A percentile compares a stretch with the other conserved stretches of the same genome.
Conservation (phyloP, 2,329 filamentous ascomycete genomes). For the Dothistroma septosporum region DNA sequence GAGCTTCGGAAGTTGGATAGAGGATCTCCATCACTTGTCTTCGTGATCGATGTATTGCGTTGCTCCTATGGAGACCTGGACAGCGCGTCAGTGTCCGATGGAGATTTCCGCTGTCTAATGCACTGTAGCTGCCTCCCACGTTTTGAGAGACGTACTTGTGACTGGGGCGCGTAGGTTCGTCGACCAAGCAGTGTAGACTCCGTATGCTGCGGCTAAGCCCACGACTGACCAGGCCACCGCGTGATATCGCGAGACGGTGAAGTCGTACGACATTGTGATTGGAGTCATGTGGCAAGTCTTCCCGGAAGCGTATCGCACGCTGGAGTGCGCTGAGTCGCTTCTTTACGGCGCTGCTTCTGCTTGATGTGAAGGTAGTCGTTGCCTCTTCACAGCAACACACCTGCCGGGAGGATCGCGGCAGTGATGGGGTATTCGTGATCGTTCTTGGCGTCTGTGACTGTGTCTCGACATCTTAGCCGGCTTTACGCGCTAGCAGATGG, state of each 20-base stretch:
- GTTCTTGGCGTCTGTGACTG: background rate
- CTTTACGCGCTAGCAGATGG: background rate
- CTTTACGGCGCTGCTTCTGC: background rate
- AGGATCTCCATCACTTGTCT: constrained; percentile 2
- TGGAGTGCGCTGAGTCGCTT: background rate
- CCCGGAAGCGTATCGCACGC: background rate
- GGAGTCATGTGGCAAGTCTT: constrained; percentile 13
- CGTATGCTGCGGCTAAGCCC: constrained; percentile 53
- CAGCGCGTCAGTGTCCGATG: background rate
- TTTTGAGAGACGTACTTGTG: background rate
- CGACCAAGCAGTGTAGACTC: constrained; percentile 56
- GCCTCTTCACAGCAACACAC: background rate
- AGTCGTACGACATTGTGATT: constrained; percentile 20
- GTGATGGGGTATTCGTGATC: constrained; percentile 1
- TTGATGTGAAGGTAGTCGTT: background rate
- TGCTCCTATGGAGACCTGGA: constrained; percentile 19
- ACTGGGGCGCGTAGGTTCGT: constrained; percentile 9
- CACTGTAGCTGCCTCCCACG: background rate
- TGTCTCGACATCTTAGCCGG: constrained; percentile 2
- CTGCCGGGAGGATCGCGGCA: background rate
- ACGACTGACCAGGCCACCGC: constrained; percentile 56
- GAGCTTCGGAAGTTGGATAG: constrained; percentile 12
- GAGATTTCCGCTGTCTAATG: background rate
- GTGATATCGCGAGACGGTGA: constrained; percentile 35
- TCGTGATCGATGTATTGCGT: constrained; percentile 21